Evolutionary conservation across 2,329 filamentous ascomycete species (phyloP), one percentile per base, ranked within the genome.

Genomic region (Ceratocystis albifundus): DNA sequence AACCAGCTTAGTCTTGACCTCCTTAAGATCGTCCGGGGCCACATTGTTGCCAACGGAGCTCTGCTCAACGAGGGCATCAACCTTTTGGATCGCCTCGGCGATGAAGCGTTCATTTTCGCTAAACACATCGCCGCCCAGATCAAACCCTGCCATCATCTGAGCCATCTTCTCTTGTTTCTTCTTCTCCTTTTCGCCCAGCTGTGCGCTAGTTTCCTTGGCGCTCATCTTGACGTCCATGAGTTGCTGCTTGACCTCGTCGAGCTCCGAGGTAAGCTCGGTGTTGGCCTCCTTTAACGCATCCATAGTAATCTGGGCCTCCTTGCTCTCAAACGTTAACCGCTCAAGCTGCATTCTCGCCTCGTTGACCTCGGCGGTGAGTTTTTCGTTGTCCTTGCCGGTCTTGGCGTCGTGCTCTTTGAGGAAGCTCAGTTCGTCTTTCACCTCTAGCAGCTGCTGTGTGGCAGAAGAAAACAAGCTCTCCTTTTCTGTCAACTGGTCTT

Each of bases 121-220:
- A 75, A 97, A 96, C 41, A 95, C 87, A 67, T 96, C 92, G 62
- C 88, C 88, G 57, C 91, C 93, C 44, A 99, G 84, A 73, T 99
- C 93, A 72, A 99, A 97, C 2, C 93, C 91, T 68, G 94, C 94
- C 93, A 99, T 96, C 94, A 99, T 99, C 82, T 96, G 89, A 55
- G 94, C 94, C 94, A 99, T 99, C 77, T 95, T 94, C 78, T 99
- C 94, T 0, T 92, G 90, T 82, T 99, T 99, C 79, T 91, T 92
- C 81, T 91, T 93, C 77, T 97, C 95, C 81, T 99, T 99, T 77
- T 97, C 94, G 71, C 97, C 93, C 22, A 95, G 79, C 17, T 90
- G 88, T 7, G 91, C 91, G 57, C 85, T 91, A 1, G 89, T 93
- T 77, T 97, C 94, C 78, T 94, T 96, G 67, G 93, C 91, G 71